Base-by-base conservation (phyloP, 139 green algal genomes). In the Chlamydomonas applanata region DNA sequence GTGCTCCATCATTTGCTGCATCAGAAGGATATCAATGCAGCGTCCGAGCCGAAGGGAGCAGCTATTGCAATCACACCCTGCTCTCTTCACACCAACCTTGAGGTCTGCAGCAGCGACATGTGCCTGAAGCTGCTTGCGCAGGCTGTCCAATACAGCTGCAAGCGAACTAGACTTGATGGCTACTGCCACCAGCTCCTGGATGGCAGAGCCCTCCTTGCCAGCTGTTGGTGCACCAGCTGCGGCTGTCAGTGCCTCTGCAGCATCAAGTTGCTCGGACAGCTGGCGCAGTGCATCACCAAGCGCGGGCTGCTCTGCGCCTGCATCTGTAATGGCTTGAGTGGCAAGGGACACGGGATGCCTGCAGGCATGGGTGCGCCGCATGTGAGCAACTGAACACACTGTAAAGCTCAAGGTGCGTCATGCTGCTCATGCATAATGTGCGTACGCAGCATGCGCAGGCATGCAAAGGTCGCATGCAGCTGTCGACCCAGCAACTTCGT, bases 291-390 rank as follows among this genome's bases (percentile, higher is more conserved):
- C 63, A 67, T 71, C 63, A 30, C 7, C 30, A 27, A 52, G 29
- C 52, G 34, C 27, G 27, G 63, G 27, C 22, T 69, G 13, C 22
- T 63, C 63, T 27, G 24, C 25, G 30, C 44, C 54, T 22, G 74
- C 71, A 2, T 74, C 73, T 4, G 70, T 52, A 7, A 91, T 24
- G 3, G 57, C 46, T 57, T 75, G 34, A 1, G 79, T 71, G 29
- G 82, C 79, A n/a, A 85, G 32, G 1, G 71, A 63, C 4, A 85
- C 64, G 9, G 82, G 82, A 67, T 90, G 77, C 40, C 79, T 85
- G 76, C 45, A 77, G 30, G 24, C n/a, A 14, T 49, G 40, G 11
- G 40, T 11, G 11, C n/a, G n/a, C n/a, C n/a, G n/a, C n/a, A n/a
- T n/a, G n/a, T n/a, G n/a, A n/a, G n/a, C n/a, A n/a, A n/a, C n/a